Percentiles rank a stretch among this genome's conserved stretches.
Evolutionary conservation across 1,284 basidiomycete genomes (phyloP).

Genomic region (Caloboletus inedulis): DNA sequence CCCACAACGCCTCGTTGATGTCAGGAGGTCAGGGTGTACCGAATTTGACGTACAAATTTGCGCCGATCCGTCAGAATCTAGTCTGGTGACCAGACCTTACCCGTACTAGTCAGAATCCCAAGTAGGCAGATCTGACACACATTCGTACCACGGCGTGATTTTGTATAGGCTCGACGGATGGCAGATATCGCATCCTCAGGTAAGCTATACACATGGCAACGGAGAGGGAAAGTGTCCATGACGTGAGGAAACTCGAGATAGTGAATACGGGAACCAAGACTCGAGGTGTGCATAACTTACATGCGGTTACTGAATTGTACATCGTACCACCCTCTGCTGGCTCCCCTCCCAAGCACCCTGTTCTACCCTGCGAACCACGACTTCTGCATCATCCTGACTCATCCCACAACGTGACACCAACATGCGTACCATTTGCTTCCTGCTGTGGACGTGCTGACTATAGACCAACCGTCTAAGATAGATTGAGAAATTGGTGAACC

Average conservation of each 20-base stretch:
- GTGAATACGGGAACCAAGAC: conserved; percentile 10
- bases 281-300: conserved; percentile 7
- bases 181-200: background rate
- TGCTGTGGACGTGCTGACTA: conserved; percentile 19
- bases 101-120: no score
- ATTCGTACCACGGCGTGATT: background rate
- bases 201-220: background rate
- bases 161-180: background rate
- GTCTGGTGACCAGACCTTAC: no score
- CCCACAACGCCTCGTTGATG: conserved; percentile 21
- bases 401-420: conserved; percentile 28
- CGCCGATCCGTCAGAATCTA: background rate
- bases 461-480: conserved; percentile 27
- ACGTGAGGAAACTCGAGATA: background rate
- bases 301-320: conserved; percentile 21
- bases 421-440: conserved; percentile 28
- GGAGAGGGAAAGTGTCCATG: background rate
- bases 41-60: conserved; percentile 7
- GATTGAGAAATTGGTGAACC: conserved; percentile 25
- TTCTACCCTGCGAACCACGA: conserved; percentile 21
- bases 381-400: conserved; percentile 24
- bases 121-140: background rate
- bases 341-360: conserved; percentile 1
- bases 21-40: conserved; percentile 11
- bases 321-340: conserved; percentile 9